Base-by-base conservation (phyloP, 805 yeast species). In the Metschnikowia henanensis region DNA sequence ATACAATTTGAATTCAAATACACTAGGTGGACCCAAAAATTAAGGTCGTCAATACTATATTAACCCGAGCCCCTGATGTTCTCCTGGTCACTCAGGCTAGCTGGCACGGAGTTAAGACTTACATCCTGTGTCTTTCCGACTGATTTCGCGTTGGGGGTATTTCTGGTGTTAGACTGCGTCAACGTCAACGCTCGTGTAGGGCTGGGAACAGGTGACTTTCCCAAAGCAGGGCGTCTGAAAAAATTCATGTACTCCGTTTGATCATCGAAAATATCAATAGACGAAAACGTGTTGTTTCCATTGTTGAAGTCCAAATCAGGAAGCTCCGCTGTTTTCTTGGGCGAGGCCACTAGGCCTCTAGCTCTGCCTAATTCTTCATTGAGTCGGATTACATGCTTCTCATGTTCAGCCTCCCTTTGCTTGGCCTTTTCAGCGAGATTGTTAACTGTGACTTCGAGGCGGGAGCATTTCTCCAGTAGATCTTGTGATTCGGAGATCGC, bases 291-390 rank as follows among this genome's bases (percentile, higher is more conserved):
- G n/a, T n/a, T n/a, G n/a, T n/a, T n/a, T n/a, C n/a, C n/a, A n/a
- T n/a, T n/a, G n/a, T n/a, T n/a, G n/a, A n/a, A n/a, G 37, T 48
- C 55, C 35, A 43, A 28, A 3, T 43, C 51, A 5, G 47, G 46
- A 31, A 35, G 35, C 4, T 43, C 43, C 23, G 37, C 15, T 23
- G 18, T 12, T 15, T 32, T 39, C 32, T 44, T 39, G 8, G 40
- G 42, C 5, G 43, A 20, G 2, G 12, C 18, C n/a, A 7, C 23
- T 6, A 13, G 9, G 6, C 13, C 26, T 19, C 17, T 30, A 2
- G 35, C 46, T 19, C 30, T 37, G 18, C 36, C 36, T 36, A 43
- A 43, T n/a, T 43, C 46, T 15, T 42, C 41, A 12, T 37, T 42
- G n/a, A 42, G 41, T n/a, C 16, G 41, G 3, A 22, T 21, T 15